Percentiles rank a stretch among this genome's conserved stretches.
Evolutionary conservation across 176 grass and related monocot species (phyloP).

Genomic region (Oryza brachyantha): DNA sequence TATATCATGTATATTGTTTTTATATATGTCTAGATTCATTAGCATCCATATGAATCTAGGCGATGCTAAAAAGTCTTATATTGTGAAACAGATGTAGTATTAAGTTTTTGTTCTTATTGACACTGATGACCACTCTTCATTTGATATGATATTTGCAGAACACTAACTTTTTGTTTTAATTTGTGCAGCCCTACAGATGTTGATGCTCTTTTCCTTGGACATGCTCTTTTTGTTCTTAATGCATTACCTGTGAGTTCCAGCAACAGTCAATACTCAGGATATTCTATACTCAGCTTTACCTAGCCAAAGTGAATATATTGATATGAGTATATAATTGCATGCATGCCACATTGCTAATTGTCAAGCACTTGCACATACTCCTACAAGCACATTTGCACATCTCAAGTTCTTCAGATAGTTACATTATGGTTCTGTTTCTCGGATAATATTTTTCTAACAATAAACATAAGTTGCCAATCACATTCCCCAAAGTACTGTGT

Average conservation of each 20-base stretch:
- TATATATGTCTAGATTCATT: no score
- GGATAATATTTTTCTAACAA: background rate
- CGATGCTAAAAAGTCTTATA: no score
- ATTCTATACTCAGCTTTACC: background rate
- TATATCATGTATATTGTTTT: no score
- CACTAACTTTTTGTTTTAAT: constrained; percentile 23
- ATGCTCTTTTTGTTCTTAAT: constrained; percentile 82
- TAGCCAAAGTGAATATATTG: background rate
- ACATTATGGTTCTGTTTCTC: constrained; percentile 6
- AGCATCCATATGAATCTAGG: no score
- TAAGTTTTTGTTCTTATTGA: constrained; percentile 2
- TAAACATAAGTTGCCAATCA: background rate
- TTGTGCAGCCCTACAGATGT: constrained; percentile 74
- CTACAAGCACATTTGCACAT: background rate
- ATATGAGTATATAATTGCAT: constrained; percentile 10
- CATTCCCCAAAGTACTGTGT: background rate
- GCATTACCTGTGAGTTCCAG: constrained; percentile 67
- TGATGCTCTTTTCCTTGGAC: constrained; percentile 94
- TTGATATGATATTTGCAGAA: constrained; percentile 8
- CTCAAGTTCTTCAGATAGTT: constrained; percentile 3
- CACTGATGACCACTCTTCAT: constrained; percentile 7
- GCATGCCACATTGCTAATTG: background rate
- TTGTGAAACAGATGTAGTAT: no score
- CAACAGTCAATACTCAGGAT: background rate
- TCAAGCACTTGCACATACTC: background rate